phyloP scores from a whole-genome alignment of 2,329 filamentous ascomycete species.

The Endothia cerciana region DNA sequence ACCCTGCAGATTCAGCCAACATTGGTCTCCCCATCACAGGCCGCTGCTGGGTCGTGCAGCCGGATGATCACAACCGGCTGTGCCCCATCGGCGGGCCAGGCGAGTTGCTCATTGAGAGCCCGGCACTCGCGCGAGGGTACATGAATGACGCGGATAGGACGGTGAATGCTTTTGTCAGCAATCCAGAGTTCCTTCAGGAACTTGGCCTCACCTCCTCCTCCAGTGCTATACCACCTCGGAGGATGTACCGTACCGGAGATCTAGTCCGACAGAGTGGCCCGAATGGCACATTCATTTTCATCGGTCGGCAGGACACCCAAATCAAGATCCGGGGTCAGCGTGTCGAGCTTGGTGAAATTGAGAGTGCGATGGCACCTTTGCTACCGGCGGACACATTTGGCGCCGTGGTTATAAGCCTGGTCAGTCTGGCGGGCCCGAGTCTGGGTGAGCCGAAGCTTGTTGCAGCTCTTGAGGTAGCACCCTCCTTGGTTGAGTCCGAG shows the following conservation, averaged over 20 bases:
- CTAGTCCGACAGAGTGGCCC: slow-evolving; percentile 41
- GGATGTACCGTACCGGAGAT: slow-evolving; percentile 48
- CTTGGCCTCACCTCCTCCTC: background rate
- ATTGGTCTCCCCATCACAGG: slow-evolving; percentile 31
- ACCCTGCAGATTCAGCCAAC: slow-evolving; percentile 23
- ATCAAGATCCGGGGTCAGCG: slow-evolving; percentile 57
- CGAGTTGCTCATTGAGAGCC: slow-evolving; percentile 31
- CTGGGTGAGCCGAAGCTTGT: background rate
- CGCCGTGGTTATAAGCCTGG: background rate
- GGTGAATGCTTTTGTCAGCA: background rate
- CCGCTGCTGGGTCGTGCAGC: slow-evolving; percentile 36
- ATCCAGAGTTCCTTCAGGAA: background rate
- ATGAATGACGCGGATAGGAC: slow-evolving; percentile 42
- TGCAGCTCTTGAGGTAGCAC: background rate
- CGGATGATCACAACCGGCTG: slow-evolving; percentile 30
- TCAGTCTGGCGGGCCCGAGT: background rate
- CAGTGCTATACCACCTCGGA: slow-evolving; percentile 22
- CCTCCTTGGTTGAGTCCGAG: background rate
- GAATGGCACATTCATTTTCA: slow-evolving; percentile 40
- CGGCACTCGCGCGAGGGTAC: slow-evolving; percentile 47
- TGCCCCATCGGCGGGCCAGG: slow-evolving; percentile 30
- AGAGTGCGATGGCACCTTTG: slow-evolving; percentile 8
- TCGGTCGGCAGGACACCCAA: slow-evolving; percentile 50
- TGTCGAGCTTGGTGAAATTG: slow-evolving; percentile 44
- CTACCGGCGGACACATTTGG: background rate